Evolutionary conservation across 2,329 filamentous ascomycete genomes (phyloP).

Genomic region (Trichophyton mentagrophytes): DNA sequence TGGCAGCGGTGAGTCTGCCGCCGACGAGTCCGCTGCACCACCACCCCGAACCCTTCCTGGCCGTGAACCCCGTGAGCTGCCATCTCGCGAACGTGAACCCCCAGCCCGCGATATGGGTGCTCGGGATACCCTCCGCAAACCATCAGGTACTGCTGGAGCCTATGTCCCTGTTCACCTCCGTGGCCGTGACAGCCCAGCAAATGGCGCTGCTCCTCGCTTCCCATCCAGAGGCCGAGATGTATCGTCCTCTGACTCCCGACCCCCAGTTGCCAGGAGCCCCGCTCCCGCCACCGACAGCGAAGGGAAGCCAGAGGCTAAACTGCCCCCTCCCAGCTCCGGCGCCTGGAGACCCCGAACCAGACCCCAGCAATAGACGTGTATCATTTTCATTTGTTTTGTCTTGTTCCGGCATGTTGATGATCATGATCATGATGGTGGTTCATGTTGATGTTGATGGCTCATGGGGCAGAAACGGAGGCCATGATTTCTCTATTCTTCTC

Average conservation of each 20-base stretch:
- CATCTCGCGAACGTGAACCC: not conserved
- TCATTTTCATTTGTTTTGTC: not conserved
- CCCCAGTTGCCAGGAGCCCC: conserved; percentile 9
- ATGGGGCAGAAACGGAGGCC: not conserved
- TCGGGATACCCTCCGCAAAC: not conserved
- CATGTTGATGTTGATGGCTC: not conserved
- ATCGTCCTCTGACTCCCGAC: not conserved
- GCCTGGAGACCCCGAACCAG: conserved; percentile 13
- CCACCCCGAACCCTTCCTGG: conserved; percentile 3
- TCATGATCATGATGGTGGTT: not conserved
- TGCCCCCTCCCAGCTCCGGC: conserved; percentile 4
- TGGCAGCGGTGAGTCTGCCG: conserved; percentile 15
- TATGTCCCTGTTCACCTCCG: conserved; percentile 13
- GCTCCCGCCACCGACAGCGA: conserved; percentile 8
- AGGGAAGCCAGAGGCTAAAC: conserved; percentile 5
- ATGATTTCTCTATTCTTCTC: not conserved
- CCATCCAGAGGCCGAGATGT: not conserved
- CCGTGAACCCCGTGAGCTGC: conserved; percentile 5
- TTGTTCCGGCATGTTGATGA: not conserved
- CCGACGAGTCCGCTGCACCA: conserved; percentile 16
- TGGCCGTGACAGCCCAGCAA: conserved; percentile 9
- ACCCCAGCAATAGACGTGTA: conserved; percentile 7
- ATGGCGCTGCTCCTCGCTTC: conserved; percentile 1
- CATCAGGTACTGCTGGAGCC: conserved; percentile 1
- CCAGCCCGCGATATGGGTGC: not conserved